Evolutionary conservation across 305 asterid genomes (phyloP), one percentile per base, ranked within the genome.

Genomic region (Fraxinus nigra): DNA sequence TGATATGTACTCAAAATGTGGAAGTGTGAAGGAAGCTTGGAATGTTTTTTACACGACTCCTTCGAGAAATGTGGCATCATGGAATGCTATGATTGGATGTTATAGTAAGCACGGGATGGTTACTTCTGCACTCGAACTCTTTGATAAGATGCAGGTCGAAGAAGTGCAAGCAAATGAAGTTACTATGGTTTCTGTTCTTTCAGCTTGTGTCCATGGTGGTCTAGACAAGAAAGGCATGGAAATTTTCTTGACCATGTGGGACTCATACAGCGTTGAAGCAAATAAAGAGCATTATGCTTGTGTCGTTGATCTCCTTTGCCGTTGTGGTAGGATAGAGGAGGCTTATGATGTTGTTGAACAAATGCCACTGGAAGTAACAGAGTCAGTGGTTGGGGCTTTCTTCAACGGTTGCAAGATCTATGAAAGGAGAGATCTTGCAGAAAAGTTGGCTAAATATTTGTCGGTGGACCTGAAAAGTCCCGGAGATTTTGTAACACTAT

Each of bases 1-100:
- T 48, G 94, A 92, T 69, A 88, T 89, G 89, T 92, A 92, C 85
- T 90, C 95, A 28, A 88, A 90, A 90, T 91, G 95, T 82, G 97
- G 94, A 5, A 87, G 86, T 1, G 77, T 90, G 10, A 79, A 75
- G 82, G 83, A 85, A n/a, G 94, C 94, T 40, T 78, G 80, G 82
- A 81, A 74, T 33, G 85, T 89, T 33, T 93, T 93, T 77, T 80
- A 75, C 80, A 40, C 82, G 2, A 77, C 40, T 78, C 86, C 81
- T 67, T 32, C 72, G 81, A 91, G 87, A 89, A 91, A 91, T 73
- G 82, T 54, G 22, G 92, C 88, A 24, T 81, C 90, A 0, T 91
- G 94, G 95, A 91, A 91, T 81, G 90, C 93, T 77, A 88, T 48
- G 91, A 87, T 91, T 26, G 91, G 90, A 33, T 91, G 95, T 72